A percentile compares a stretch with the other conserved stretches of the same genome.
These are phyloP conservation scores for Ceratocystis smalleyi DNA, from an alignment of 2,329 filamentous ascomycete genomes.

Conservation along the genomic window DNA sequence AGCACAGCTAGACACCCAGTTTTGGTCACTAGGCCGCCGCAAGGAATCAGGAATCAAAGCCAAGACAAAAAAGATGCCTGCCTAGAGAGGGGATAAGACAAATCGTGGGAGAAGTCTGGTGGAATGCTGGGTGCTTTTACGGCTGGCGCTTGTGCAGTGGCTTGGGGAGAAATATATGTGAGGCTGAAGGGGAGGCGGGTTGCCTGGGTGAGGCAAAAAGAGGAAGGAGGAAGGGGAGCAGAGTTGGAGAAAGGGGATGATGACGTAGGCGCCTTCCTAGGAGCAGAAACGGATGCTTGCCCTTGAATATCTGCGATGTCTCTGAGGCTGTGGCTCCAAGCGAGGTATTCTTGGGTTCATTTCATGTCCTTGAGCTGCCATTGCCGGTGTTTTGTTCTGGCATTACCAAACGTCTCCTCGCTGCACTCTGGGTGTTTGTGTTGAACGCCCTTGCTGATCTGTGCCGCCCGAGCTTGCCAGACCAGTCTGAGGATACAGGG, in stretches of 20 bases:
- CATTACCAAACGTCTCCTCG: not conserved
- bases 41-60: not conserved
- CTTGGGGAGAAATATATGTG: not conserved
- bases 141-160: not conserved
- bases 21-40: not conserved
- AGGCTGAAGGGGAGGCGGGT: not conserved
- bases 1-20: not conserved
- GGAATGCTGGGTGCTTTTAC: not conserved
- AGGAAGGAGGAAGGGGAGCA: not conserved
- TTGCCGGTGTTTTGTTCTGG: too few relatives aligned
- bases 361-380: too few relatives aligned
- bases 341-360: too few relatives aligned
- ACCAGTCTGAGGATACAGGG: not conserved
- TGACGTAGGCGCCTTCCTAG: not conserved
- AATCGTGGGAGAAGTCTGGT: not conserved
- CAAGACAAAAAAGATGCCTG: not conserved
- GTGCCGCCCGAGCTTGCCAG: not conserved
- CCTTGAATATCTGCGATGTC: not conserved
- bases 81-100: not conserved
- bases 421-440: not conserved
- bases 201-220: not conserved
- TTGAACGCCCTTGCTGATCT: not conserved
- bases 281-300: not conserved
- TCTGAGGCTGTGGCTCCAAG: not conserved
- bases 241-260: conserved; percentile 2